These are phyloP conservation scores for Fusarium sp. DNA, from an alignment of 2,329 filamentous ascomycete genomes.

Conservation along the genomic window DNA sequence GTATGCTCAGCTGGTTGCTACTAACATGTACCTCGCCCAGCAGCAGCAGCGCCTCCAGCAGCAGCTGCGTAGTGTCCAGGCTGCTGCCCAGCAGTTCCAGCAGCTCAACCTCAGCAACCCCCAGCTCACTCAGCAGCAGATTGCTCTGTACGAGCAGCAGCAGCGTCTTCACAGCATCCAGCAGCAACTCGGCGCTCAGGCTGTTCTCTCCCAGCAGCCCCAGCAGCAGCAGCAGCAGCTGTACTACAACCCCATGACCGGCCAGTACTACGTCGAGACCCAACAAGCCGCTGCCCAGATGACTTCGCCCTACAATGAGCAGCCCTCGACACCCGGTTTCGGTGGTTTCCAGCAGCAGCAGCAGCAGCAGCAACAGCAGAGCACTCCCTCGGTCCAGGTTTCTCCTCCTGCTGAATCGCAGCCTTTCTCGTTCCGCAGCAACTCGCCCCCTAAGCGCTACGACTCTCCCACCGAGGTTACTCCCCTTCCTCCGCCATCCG, in stretches of 20 bases:
- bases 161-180: conserved; percentile 54
- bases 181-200: conserved; percentile 52
- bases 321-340: conserved; percentile 51
- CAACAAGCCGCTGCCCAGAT: conserved; percentile 58
- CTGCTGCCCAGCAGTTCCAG: conserved; percentile 84
- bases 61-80: conserved; percentile 86
- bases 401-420: conserved; percentile 78
- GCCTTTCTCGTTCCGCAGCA: conserved; percentile 66
- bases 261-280: conserved; percentile 85
- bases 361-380: conserved; percentile 54
- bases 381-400: conserved; percentile 80
- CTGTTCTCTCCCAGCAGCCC: conserved; percentile 47
- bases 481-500: conserved; percentile 86
- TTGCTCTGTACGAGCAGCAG: conserved; percentile 59
- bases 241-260: conserved; percentile 87
- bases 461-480: conserved; percentile 74
- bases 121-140: conserved; percentile 59
- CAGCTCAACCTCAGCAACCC: conserved; percentile 74
- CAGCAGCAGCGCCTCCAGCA: conserved; percentile 96
- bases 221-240: conserved; percentile 75
- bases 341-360: conserved; percentile 53
- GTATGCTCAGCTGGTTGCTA: conserved; percentile 89
- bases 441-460: conserved; percentile 72
- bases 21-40: conserved; percentile 91
- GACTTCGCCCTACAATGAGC: conserved; percentile 55